Conservation (phyloP, 2,329 filamentous ascomycete species). For the Aureobasidium sp. region DNA sequence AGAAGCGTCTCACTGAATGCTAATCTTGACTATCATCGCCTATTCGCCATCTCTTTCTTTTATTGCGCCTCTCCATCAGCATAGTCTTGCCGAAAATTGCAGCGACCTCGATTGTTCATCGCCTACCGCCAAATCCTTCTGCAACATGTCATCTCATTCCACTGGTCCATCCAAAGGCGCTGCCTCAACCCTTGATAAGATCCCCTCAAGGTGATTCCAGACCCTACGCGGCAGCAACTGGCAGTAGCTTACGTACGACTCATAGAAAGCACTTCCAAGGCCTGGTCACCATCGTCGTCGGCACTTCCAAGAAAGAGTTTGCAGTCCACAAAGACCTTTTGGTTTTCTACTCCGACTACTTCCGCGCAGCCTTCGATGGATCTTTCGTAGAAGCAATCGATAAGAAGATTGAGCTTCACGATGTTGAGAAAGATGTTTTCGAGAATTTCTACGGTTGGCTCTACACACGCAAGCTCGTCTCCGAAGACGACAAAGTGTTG, state of each 20-base stretch:
- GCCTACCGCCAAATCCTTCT: not conserved
- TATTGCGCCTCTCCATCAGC: not conserved
- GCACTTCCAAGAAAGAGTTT: not conserved
- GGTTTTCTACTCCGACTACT: slow-evolving; percentile 23
- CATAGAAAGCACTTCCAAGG: not conserved
- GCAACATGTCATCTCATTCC: not conserved
- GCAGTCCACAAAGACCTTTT: slow-evolving; percentile 20
- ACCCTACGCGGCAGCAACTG: not conserved
- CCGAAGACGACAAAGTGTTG: not conserved
- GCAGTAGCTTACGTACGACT: not conserved
- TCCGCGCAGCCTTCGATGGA: slow-evolving; percentile 19
- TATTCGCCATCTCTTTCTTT: not conserved
- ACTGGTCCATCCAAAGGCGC: not conserved
- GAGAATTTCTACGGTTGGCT: slow-evolving; percentile 19
- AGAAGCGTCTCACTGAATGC: not conserved
- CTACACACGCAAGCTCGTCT: slow-evolving; percentile 9
- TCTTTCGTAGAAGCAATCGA: slow-evolving; percentile 15
- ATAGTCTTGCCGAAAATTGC: not conserved
- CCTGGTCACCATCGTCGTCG: not conserved
- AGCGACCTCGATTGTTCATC: not conserved
- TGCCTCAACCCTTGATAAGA: not conserved
- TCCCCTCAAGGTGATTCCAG: not conserved
- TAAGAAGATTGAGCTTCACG: not conserved
- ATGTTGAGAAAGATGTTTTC: slow-evolving; percentile 18
- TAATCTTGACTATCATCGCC: not conserved